Evolutionary conservation across 768 basidiomycete genomes (phyloP).

Genomic region (Mycena galericulata): DNA sequence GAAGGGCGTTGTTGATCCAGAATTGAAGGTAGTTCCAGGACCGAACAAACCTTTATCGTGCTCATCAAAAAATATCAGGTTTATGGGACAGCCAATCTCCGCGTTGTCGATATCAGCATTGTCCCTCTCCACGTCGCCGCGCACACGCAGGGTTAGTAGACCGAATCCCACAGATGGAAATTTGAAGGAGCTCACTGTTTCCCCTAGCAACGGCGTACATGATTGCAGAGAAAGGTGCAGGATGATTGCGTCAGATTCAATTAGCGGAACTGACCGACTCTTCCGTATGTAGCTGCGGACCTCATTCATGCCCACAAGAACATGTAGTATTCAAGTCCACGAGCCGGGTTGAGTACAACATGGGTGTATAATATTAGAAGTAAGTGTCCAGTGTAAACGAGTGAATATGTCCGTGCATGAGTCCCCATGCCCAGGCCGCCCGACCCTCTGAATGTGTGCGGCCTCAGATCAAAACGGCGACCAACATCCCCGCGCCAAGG

Average conservation of each 20-base stretch:
- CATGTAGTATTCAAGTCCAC: no score
- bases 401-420: no score
- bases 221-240: slow-evolving; percentile 60
- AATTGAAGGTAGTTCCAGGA: slow-evolving; percentile 54
- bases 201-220: slow-evolving; percentile 55
- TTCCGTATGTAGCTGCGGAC: slow-evolving; percentile 7
- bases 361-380: neutral
- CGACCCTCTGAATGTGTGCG: neutral
- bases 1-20: slow-evolving; percentile 63
- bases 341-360: neutral
- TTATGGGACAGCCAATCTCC: slow-evolving; percentile 68
- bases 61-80: slow-evolving; percentile 47
- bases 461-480: neutral
- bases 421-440: neutral
- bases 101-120: slow-evolving; percentile 36
- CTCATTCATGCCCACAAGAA: slow-evolving; percentile 1
- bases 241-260: neutral
- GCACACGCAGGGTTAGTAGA: slow-evolving; percentile 29
- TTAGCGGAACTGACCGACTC: neutral
- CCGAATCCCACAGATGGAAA: neutral
- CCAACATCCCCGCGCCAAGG: slow-evolving; percentile 13
- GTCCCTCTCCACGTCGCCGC: slow-evolving; percentile 27
- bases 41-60: neutral
- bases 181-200: neutral
- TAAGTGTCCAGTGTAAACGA: no score